A percentile compares a stretch with the other conserved stretches of the same genome.
Evolutionary conservation across 1,139 yeast genomes (phyloP).

Genomic region (Yamadazyma membranifaciens): DNA sequence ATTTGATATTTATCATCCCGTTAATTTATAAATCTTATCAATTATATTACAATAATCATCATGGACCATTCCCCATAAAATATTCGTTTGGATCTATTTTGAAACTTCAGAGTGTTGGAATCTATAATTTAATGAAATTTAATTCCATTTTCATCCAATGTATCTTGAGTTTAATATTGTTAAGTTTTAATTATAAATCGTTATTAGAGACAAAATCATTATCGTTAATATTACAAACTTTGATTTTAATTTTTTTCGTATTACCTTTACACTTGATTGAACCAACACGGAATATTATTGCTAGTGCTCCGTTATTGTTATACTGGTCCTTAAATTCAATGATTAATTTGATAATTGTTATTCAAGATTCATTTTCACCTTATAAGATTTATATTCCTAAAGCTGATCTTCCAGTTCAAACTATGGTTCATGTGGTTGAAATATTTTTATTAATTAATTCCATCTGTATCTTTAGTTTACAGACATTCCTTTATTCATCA

Average conservation of each 20-base stretch:
- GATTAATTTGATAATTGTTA: constrained; percentile 19
- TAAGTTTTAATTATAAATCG: constrained; percentile 15
- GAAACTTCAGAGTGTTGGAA: constrained; percentile 27
- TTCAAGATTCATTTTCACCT: constrained; percentile 30
- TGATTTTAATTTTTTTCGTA: too few species aligned
- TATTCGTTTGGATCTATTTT: constrained; percentile 31
- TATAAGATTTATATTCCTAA: constrained; percentile 26
- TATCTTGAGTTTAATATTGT: constrained; percentile 16
- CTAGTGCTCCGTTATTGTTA: constrained; percentile 27
- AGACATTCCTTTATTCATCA: constrained; percentile 40
- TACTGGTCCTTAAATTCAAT: constrained; percentile 28
- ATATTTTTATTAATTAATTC: constrained; percentile 25
- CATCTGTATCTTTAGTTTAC: constrained; percentile 34
- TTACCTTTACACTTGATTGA: constrained; percentile 34
- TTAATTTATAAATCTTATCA: constrained; percentile 18
- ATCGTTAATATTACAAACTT: constrained; percentile 11
- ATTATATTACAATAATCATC: constrained; percentile 20
- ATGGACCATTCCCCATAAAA: constrained; percentile 27
- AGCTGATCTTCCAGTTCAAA: constrained; percentile 11
- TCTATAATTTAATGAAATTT: constrained; percentile 22
- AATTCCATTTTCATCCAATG: constrained; percentile 24
- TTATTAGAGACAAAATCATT: constrained; percentile 10
- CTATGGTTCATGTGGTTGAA: constrained; percentile 20
- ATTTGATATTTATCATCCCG: constrained; percentile 9
- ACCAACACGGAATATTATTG: constrained; percentile 26